Evolutionary conservation across 768 basidiomycete species (phyloP).

Genomic region (Boletus reticuloceps): DNA sequence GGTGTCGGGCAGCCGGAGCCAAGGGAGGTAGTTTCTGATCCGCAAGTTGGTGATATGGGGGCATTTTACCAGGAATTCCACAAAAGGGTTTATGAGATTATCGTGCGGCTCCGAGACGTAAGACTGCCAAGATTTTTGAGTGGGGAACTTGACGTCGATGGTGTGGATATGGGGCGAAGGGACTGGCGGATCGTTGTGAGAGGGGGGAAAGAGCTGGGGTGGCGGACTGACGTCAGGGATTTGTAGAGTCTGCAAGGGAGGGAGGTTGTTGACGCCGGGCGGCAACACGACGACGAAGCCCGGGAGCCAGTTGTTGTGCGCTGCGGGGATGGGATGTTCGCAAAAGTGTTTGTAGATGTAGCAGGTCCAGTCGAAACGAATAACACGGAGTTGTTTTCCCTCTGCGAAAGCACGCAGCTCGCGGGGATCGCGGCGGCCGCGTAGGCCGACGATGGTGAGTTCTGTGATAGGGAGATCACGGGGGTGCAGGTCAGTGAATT

Average conservation of each 20-base stretch:
- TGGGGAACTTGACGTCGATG: conserved; percentile 30
- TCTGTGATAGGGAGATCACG: conserved; percentile 42
- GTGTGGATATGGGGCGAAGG: conserved; percentile 27
- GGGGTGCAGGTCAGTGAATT: conserved; percentile 25
- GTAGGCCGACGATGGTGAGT: conserved; percentile 39
- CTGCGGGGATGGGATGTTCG: neutral
- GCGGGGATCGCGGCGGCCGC: conserved; percentile 25
- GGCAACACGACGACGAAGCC: conserved; percentile 10
- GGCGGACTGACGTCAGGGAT: neutral
- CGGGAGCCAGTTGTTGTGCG: conserved; percentile 13
- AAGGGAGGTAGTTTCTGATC: conserved; percentile 28
- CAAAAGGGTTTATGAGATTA: conserved; percentile 26
- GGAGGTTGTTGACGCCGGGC: neutral
- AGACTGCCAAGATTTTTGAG: conserved; percentile 30
- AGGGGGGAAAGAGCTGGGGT: conserved; percentile 1
- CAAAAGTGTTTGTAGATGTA: conserved; percentile 35
- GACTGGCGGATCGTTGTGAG: conserved; percentile 13
- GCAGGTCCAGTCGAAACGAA: conserved; percentile 45
- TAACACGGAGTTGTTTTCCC: conserved; percentile 35
- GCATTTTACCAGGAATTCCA: conserved; percentile 23
- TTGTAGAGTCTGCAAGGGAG: conserved; percentile 11
- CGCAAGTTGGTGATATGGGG: conserved; percentile 19
- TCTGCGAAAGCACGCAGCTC: conserved; percentile 35
- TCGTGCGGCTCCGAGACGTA: conserved; percentile 27
- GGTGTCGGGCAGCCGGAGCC: conserved; percentile 17